Percentiles rank a stretch among this genome's conserved stretches.
These are phyloP conservation scores for Chaetothyriales sp. DNA, from an alignment of 2,329 filamentous ascomycete genomes.

Conservation along the genomic window DNA sequence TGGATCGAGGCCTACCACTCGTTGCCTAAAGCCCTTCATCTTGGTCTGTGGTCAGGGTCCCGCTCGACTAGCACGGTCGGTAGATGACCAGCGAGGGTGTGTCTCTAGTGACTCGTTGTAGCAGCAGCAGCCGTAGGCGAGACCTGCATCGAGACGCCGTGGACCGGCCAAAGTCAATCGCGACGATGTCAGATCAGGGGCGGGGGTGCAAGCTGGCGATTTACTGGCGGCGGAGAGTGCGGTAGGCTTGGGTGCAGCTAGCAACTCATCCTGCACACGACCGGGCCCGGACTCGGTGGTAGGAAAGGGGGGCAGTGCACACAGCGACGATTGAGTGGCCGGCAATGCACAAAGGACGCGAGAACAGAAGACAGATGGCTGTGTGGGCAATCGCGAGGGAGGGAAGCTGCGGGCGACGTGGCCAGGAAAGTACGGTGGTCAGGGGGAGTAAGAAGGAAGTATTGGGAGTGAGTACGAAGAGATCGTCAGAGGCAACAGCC, in stretches of 20 bases:
- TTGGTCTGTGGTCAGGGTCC: constrained; percentile 28
- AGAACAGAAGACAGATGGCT: background rate
- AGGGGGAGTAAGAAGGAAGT: background rate
- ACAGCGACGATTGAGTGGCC: background rate
- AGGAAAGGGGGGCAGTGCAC: no score
- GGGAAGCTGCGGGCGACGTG: background rate
- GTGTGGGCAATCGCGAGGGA: background rate
- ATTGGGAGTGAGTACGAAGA: background rate
- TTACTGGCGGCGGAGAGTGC: background rate
- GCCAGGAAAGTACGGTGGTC: background rate
- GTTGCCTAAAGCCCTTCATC: constrained; percentile 96
- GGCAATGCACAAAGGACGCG: background rate
- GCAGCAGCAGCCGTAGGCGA: background rate
- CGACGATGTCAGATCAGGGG: background rate
- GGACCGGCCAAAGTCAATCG: background rate
- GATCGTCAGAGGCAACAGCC: background rate
- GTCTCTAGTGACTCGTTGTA: background rate
- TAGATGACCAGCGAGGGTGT: background rate
- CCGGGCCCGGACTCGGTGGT: background rate
- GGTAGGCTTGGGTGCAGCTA: background rate
- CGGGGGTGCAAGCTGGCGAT: background rate
- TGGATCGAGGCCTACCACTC: constrained; percentile 59
- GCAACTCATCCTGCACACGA: background rate
- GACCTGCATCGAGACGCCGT: background rate
- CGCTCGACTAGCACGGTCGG: background rate